Conservation (phyloP, 345 rosid species). For the Turnera subulata region DNA sequence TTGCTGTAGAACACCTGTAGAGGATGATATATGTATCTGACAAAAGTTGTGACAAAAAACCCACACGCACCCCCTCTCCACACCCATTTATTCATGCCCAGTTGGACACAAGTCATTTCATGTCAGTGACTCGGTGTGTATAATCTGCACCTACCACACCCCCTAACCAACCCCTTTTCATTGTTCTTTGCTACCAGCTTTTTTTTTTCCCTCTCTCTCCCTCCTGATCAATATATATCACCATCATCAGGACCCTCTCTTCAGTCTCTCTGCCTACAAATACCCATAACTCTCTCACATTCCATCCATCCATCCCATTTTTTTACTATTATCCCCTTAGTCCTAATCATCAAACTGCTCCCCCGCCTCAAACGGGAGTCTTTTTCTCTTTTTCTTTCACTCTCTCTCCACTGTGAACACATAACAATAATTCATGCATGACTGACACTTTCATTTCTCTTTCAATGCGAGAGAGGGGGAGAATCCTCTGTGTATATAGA, state of each 20-base stretch:
- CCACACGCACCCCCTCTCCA: conserved; percentile 32
- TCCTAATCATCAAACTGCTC: conserved; percentile 48
- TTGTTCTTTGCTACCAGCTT: background rate
- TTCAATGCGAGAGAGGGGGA: conserved; percentile 2
- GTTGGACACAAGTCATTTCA: conserved; percentile 34
- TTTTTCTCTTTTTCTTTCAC: conserved; percentile 1
- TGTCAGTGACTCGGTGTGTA: conserved; percentile 20
- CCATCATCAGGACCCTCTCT: conserved; percentile 17
- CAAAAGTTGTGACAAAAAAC: conserved; percentile 7
- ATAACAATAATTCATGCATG: conserved; percentile 37
- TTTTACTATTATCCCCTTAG: conserved; percentile 17
- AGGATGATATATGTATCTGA: conserved; percentile 19
- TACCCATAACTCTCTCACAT: conserved; percentile 69
- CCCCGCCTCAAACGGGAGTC: conserved; percentile 42
- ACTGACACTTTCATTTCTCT: conserved; percentile 12
- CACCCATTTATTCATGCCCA: conserved; percentile 28
- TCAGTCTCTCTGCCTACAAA: conserved; percentile 31
- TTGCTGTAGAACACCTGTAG: conserved; percentile 19
- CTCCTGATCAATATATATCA: background rate
- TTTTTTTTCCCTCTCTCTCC: background rate
- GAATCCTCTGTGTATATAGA: background rate
- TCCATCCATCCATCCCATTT: conserved; percentile 32
- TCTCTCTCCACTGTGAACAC: conserved; percentile 3
- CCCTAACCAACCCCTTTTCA: background rate
- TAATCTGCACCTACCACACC: conserved; percentile 27